phyloP scores from a whole-genome alignment of 768 basidiomycete genomes.

The Myochromella boudieri region DNA sequence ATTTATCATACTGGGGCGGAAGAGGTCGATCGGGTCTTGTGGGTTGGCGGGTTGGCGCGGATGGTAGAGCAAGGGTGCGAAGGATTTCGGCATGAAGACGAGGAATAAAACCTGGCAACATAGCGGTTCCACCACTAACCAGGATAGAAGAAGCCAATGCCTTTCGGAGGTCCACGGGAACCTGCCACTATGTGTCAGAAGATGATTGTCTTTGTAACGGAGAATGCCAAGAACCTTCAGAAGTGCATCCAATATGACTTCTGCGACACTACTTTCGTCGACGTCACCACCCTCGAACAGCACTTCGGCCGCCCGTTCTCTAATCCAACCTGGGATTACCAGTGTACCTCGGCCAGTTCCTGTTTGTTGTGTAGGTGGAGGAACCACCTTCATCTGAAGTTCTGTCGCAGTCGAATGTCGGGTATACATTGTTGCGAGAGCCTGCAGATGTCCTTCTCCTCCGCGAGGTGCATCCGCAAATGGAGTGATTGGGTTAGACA shows the following conservation, averaged over 20 bases:
- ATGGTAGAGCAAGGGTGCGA: conserved; percentile 49
- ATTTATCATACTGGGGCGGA: conserved; percentile 68
- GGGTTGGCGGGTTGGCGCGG: conserved; percentile 28
- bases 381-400: conserved; percentile 64
- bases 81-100: conserved; percentile 81
- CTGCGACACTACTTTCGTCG: conserved; percentile 83
- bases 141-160: conserved; percentile 83
- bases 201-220: neutral
- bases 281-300: conserved; percentile 89
- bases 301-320: conserved; percentile 89
- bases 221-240: conserved; percentile 56
- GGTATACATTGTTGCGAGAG: conserved; percentile 67
- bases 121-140: conserved; percentile 84
- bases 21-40: conserved; percentile 36
- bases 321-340: conserved; percentile 91
- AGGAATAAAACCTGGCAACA: conserved; percentile 91
- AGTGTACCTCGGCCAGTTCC: conserved; percentile 78
- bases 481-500: conserved; percentile 41
- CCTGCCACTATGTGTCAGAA: conserved; percentile 40
- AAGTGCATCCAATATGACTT: conserved; percentile 75
- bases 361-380: conserved; percentile 63
- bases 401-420: conserved; percentile 79
- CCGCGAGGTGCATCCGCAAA: conserved; percentile 29
- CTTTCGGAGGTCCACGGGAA: conserved; percentile 87
- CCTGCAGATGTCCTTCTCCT: conserved; percentile 61